Evolutionary conservation across 495 filamentous ascomycete species (phyloP).

Genomic region (Cenococcum geophilum): DNA sequence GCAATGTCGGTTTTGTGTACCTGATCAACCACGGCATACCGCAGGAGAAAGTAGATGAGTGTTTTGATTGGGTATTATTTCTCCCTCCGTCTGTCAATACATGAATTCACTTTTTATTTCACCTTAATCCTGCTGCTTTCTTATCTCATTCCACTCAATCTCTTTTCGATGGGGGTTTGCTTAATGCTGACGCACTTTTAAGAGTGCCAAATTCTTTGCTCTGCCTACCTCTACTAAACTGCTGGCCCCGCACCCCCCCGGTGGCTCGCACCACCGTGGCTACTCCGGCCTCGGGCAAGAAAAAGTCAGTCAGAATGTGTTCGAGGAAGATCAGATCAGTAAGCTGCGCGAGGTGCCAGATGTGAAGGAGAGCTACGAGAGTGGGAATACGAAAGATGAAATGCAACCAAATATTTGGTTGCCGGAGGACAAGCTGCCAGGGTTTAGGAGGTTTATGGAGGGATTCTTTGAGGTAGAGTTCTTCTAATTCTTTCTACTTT

Average conservation of each 20-base stretch:
- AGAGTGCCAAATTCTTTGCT: conserved; percentile 39
- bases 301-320: conserved; percentile 57
- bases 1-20: conserved; percentile 31
- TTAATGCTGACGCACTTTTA: background rate
- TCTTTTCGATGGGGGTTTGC: background rate
- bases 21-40: conserved; percentile 27
- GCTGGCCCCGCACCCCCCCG: conserved; percentile 57
- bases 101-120: background rate
- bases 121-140: background rate
- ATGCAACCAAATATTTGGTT: conserved; percentile 61
- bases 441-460: conserved; percentile 56
- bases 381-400: conserved; percentile 52
- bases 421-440: conserved; percentile 51
- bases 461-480: conserved; percentile 40
- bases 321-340: conserved; percentile 44
- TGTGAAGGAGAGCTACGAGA: conserved; percentile 60
- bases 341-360: conserved; percentile 42
- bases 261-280: conserved; percentile 52
- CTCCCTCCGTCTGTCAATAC: background rate
- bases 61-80: conserved; percentile 29
- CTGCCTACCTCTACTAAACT: conserved; percentile 45
- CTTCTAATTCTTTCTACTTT: too few relatives aligned
- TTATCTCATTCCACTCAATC: background rate
- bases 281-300: conserved; percentile 62
- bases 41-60: conserved; percentile 18